Base-by-base conservation (phyloP, 2,329 filamentous ascomycete genomes). In the Coniochaeta sp. region DNA sequence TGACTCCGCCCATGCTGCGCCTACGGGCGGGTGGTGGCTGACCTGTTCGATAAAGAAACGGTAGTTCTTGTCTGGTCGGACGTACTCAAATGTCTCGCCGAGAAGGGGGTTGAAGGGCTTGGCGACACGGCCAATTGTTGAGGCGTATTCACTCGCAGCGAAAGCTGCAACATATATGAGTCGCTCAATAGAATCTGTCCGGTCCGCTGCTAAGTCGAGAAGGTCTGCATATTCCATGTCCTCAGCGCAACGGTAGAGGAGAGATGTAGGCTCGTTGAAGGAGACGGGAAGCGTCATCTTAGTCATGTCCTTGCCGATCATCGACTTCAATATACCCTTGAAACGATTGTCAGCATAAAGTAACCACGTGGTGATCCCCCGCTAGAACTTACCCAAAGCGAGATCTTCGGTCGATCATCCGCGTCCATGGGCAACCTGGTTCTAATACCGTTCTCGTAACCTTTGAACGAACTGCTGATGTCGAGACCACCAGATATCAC, bases 271-370 rank as follows among this genome's bases (percentile, higher is more conserved):
- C 74, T 99, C 95, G 75, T 99, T 99, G 79, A 99, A 98, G 0
- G 95, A 96, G 1, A 99, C 95, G 0, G 95, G 95, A 22, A 99
- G 79, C 0, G 95, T 98, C 93, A 99, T 99, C 79, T 96, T 98
- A 40, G 95, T 98, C 95, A 99, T 98, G 71, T 99, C 95, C 73
- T 99, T 98, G 64, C 95, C 95, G 74, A 99, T 96, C 95, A 99
- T 98, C 24, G 93, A 98, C 78, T 98, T 99, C 64, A 99, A 79
- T 67, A 99, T 97, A 66, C 89, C 89, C 93, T n/a, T 97, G 58
- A 8, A 44, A 56, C 17, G 62, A 14, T 40, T 22, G 64, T 74
- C 63, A 73, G 70, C 31, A 52, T 22, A 31, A 36, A 17, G 22
- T 7, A 6, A 14, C 40, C 17, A 36, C 17, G 16, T 28, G 1